These are phyloP conservation scores for Zygotorulaspora danielsina DNA, from an alignment of 805 yeast species.

Conservation along the genomic window DNA sequence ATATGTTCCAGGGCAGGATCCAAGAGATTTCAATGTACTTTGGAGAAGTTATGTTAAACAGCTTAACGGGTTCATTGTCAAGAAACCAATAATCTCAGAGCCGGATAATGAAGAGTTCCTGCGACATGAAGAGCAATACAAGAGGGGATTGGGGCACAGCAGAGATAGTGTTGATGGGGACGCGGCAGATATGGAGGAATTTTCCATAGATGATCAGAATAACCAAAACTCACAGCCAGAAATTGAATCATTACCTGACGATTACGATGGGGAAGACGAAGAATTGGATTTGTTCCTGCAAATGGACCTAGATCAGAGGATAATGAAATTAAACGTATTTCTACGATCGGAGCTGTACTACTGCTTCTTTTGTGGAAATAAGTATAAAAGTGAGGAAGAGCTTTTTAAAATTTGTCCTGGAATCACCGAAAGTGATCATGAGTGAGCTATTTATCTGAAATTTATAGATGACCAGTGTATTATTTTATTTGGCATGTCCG, in stretches of 20 bases:
- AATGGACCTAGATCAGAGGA: conserved; percentile 27
- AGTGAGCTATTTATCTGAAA: conserved; percentile 8
- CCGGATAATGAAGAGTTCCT: conserved; percentile 6
- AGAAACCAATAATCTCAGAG: conserved; percentile 16
- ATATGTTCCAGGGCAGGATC: conserved; percentile 24
- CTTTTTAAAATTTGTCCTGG: conserved; percentile 49
- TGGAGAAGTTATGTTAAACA: conserved; percentile 41
- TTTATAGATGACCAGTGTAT: too few species aligned
- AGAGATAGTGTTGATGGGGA: not conserved
- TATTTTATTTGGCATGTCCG: not conserved
- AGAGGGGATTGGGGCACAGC: not conserved
- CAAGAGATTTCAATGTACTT: conserved; percentile 37
- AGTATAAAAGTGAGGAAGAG: conserved; percentile 38
- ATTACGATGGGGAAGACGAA: conserved; percentile 21
- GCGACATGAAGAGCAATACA: not conserved
- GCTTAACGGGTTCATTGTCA: conserved; percentile 10
- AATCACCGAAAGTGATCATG: conserved; percentile 41
- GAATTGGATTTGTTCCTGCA: conserved; percentile 35
- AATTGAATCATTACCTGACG: conserved; percentile 13
- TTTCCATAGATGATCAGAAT: not conserved
- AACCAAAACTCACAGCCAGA: conserved; percentile 5
- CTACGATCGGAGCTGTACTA: conserved; percentile 40
- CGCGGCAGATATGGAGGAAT: not conserved
- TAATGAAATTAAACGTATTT: conserved; percentile 37
- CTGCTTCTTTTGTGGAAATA: conserved; percentile 50